A percentile compares a stretch with the other conserved stretches of the same genome.
phyloP scores from a whole-genome alignment of 164 flowering plant species.

The Chimonanthus praecox region DNA sequence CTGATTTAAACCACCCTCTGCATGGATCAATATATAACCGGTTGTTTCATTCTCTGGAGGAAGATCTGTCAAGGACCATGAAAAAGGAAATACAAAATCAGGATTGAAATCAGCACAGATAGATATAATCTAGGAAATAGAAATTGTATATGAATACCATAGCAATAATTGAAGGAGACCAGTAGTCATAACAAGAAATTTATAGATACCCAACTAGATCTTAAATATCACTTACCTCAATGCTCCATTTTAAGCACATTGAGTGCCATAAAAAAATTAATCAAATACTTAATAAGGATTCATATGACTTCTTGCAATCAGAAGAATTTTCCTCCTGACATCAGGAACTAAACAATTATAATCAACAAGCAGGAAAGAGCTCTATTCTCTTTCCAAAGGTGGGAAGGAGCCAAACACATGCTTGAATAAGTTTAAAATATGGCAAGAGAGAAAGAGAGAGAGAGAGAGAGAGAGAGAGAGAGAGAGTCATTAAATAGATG shows the following conservation, averaged over 20 bases:
- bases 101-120: neutral
- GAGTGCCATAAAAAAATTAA: neutral
- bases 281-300: neutral
- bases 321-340: neutral
- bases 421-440: neutral
- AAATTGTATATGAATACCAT: constrained; percentile 1
- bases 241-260: neutral
- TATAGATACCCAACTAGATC: neutral
- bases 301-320: neutral
- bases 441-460: neutral
- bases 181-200: neutral
- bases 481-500: too few relatives aligned
- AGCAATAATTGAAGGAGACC: neutral
- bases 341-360: neutral
- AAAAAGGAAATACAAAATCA: neutral
- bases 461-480: too few relatives aligned
- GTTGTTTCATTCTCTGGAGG: constrained; percentile 88
- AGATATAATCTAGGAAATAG: neutral
- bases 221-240: neutral
- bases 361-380: neutral
- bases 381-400: neutral
- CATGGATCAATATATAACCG: constrained; percentile 94
- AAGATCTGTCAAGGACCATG: constrained; percentile 49
- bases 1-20: constrained; percentile 99
- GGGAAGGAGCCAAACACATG: neutral